phyloP scores from a whole-genome alignment of 345 rosid species.

The Nephelium lappaceum region DNA sequence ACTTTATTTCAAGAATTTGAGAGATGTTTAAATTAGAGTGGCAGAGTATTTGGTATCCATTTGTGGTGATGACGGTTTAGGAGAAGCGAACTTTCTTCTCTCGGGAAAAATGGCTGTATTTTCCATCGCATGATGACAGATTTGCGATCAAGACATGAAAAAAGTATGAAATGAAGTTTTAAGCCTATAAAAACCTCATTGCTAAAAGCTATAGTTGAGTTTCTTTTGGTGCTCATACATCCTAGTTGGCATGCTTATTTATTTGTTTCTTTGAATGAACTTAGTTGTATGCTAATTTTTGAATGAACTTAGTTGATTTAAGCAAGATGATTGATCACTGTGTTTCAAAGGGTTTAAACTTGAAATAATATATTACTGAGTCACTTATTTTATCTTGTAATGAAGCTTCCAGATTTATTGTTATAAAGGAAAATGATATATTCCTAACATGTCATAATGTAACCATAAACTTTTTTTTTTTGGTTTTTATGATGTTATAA shows the following conservation, averaged over 20 bases:
- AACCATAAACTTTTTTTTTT: background rate
- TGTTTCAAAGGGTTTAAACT: background rate
- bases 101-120: slow-evolving; percentile 96
- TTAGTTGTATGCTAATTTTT: background rate
- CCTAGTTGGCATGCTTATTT: too few species aligned
- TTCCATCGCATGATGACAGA: slow-evolving; percentile 90
- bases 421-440: background rate
- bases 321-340: background rate
- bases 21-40: slow-evolving; percentile 96
- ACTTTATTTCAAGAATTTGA: slow-evolving; percentile 69
- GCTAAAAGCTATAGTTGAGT: background rate
- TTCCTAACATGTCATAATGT: background rate
- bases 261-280: too few species aligned
- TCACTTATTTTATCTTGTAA: background rate
- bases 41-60: slow-evolving; percentile 99
- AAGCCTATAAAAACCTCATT: slow-evolving; percentile 23
- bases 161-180: slow-evolving; percentile 83
- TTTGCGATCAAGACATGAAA: slow-evolving; percentile 91
- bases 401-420: background rate
- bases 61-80: slow-evolving; percentile 91
- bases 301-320: too few species aligned
- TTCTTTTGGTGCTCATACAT: background rate
- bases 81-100: slow-evolving; percentile 60
- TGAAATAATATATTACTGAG: background rate
- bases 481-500: background rate